phyloP scores from a whole-genome alignment of 768 basidiomycete genomes.

The Grammothele lineata region DNA sequence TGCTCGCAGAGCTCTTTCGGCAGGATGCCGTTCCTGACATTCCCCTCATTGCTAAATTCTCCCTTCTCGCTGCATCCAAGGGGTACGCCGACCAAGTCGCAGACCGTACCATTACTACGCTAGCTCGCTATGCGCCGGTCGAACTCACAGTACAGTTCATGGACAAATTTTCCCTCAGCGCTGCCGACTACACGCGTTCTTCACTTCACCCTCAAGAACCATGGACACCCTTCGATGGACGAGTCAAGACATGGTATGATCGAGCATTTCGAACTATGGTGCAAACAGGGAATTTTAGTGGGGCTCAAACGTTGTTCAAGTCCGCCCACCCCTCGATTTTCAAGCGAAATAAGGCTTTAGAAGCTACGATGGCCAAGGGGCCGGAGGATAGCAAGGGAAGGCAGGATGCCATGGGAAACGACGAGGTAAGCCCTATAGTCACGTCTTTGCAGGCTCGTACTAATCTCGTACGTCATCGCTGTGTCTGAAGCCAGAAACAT shows the following conservation, averaged over 20 bases:
- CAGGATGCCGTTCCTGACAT: slow-evolving; percentile 28
- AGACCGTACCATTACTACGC: slow-evolving; percentile 27
- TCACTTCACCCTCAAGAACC: too few relatives aligned
- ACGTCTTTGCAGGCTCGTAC: too few relatives aligned
- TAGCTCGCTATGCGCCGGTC: slow-evolving; percentile 41
- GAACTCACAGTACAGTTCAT: slow-evolving; percentile 37
- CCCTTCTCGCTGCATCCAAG: slow-evolving; percentile 40
- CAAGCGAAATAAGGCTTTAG: too few relatives aligned
- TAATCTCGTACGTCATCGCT: too few relatives aligned
- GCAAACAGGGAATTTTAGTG: slow-evolving; percentile 24
- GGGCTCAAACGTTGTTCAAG: too few relatives aligned
- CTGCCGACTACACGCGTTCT: neutral
- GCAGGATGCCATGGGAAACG: too few relatives aligned
- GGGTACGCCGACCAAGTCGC: slow-evolving; percentile 32
- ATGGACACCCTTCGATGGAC: too few relatives aligned
- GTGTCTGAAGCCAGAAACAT: too few relatives aligned
- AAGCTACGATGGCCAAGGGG: too few relatives aligned
- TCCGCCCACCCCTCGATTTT: too few relatives aligned
- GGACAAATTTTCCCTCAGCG: slow-evolving; percentile 13
- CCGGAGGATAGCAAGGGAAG: too few relatives aligned
- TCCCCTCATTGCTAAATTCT: slow-evolving; percentile 38
- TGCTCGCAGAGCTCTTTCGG: slow-evolving; percentile 33
- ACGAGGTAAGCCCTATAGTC: too few relatives aligned
- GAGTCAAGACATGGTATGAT: neutral
- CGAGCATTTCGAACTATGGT: slow-evolving; percentile 21